Evolutionary conservation across 805 yeast species (phyloP), one percentile per base, ranked within the genome.

Genomic region (Sugiyamaella boreocaroliniensis): DNA sequence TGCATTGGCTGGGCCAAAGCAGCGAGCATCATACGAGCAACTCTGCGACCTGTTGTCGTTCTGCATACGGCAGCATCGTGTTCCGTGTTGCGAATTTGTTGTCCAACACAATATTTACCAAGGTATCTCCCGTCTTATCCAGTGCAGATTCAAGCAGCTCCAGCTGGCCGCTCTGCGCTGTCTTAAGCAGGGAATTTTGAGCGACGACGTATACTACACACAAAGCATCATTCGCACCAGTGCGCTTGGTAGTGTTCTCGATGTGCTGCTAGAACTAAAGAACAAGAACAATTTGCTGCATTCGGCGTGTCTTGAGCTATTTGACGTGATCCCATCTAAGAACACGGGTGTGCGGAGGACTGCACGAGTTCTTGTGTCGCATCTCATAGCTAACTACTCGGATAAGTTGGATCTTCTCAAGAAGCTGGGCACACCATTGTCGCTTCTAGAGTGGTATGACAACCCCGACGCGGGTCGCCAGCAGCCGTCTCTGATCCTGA

Each of bases 221-320:
- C 65, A 78, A 26, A 76, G 78, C 56, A 74, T 90, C 49, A 73
- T 85, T 15, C 72, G 79, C 14, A 71, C 80, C 52, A 76, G 80
- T 47, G 64, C 83, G 4, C 71, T 83, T 50, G 72, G 68, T 3
- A 69, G 73, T 18, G 72, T 83, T 34, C 74, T 86, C 52, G 62
- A 66, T 1, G 70, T 80, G 47, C 72, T 86, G 55, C 68, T 71
- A 19, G 75, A 71, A 12, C 77, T 80, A 9, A 71, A 76, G 6
- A 68, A 72, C 29, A 68, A 69, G 40, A 81, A 86, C 64, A 85
- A 83, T 62, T 68, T 89, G 54, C 76, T 85, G 2, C 85, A 81
- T 61, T 89, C 97, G 0, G 78, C 90, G 5, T 78, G 92, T 57
- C 71, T 89, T 45, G 89, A 86, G 64, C 71, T 90, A 40, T 54